A percentile compares a stretch with the other conserved stretches of the same genome.
These are phyloP conservation scores for Acrocalymma vagum DNA, from an alignment of 2,329 filamentous ascomycete species.

Conservation along the genomic window DNA sequence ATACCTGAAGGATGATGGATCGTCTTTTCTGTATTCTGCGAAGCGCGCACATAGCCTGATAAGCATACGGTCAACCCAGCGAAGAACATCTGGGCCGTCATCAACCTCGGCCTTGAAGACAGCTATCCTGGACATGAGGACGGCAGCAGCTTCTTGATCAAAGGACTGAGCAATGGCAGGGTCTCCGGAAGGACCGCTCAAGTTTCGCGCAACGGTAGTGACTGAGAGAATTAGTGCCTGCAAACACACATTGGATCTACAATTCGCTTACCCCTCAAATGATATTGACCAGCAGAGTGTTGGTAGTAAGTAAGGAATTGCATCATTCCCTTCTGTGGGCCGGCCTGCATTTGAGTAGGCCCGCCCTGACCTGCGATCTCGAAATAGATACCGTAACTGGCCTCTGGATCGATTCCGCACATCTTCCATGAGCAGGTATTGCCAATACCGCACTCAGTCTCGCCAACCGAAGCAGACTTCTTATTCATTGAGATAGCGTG, in stretches of 20 bases:
- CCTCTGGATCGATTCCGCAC: conserved; percentile 94
- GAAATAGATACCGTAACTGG: conserved; percentile 96
- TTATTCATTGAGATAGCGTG: conserved; percentile 98
- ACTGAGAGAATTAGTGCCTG: conserved; percentile 57
- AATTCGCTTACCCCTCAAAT: conserved; percentile 68
- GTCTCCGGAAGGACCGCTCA: conserved; percentile 93
- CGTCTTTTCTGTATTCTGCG: conserved; percentile 97
- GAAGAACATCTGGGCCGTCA: conserved; percentile 95
- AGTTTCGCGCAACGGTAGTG: conserved; percentile 88
- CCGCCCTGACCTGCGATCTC: conserved; percentile 96
- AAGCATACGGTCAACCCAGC: conserved; percentile 98
- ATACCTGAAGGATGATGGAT: conserved; percentile 86
- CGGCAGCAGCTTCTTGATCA: conserved; percentile 96
- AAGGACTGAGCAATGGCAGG: conserved; percentile 96
- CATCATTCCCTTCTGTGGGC: conserved; percentile 92
- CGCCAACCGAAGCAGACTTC: conserved; percentile 94
- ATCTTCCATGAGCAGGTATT: conserved; percentile 99
- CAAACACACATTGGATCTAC: neutral
- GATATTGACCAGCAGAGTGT: conserved; percentile 94
- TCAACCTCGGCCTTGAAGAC: conserved; percentile 99
- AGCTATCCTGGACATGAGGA: conserved; percentile 98
- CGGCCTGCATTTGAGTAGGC: conserved; percentile 82
- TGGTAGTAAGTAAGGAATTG: conserved; percentile 99
- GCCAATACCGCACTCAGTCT: conserved; percentile 97
- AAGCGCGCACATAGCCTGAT: conserved; percentile 96